These are phyloP conservation scores for Clarireedia monteithiana DNA, from an alignment of 2,329 filamentous ascomycete genomes.

Conservation along the genomic window DNA sequence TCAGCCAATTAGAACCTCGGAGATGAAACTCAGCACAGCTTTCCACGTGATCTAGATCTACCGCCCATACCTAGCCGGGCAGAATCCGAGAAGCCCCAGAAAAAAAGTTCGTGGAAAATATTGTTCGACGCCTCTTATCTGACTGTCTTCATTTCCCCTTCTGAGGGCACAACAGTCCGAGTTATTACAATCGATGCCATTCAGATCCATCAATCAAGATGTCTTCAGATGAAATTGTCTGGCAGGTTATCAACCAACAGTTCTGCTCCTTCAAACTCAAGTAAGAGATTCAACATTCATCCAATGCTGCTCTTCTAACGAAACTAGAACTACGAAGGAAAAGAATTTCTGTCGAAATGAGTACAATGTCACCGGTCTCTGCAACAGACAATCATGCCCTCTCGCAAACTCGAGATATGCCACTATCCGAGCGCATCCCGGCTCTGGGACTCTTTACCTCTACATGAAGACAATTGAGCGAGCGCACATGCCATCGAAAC, in stretches of 20 bases:
- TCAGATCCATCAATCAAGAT: constrained; percentile 38
- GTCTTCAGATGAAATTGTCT: constrained; percentile 94
- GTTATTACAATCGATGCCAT: background rate
- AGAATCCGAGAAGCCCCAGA: background rate
- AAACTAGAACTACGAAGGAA: constrained; percentile 64
- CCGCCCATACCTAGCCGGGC: background rate
- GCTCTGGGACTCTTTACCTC: constrained; percentile 78
- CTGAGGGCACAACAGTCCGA: too few species aligned
- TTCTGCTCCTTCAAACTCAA: constrained; percentile 95
- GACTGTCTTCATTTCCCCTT: too few species aligned
- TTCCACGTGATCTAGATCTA: background rate
- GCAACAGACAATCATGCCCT: constrained; percentile 81
- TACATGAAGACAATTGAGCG: constrained; percentile 97
- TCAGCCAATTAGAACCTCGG: too few species aligned
- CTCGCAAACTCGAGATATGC: constrained; percentile 90
- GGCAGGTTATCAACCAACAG: constrained; percentile 93
- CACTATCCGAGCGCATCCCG: constrained; percentile 75
- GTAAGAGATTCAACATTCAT: constrained; percentile 37
- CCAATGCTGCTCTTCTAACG: constrained; percentile 25
- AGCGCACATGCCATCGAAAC: constrained; percentile 76
- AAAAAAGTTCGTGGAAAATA: constrained; percentile 10
- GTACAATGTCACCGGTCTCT: constrained; percentile 78
- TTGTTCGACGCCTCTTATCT: background rate
- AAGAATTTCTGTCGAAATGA: constrained; percentile 96
- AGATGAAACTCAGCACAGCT: too few species aligned